Conservation (phyloP, 306 rosid genomes). For the Morella rubra region DNA sequence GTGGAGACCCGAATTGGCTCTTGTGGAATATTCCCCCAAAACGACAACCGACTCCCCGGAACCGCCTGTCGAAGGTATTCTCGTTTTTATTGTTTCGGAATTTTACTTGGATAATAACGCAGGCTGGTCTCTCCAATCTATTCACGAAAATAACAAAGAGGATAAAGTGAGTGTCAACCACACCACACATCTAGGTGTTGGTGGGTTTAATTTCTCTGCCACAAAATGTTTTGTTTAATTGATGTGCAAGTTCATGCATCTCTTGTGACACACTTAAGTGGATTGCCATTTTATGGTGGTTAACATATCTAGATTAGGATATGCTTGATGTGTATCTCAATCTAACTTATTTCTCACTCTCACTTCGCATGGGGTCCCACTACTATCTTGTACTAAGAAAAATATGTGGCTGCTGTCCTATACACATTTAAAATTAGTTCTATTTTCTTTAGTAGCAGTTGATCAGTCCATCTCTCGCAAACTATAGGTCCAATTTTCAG, state of each 20-base stretch:
- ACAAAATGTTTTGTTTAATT: slow-evolving; percentile 6
- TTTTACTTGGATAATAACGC: neutral
- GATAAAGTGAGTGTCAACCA: slow-evolving; percentile 19
- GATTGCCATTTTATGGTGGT: neutral
- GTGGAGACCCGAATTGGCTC: slow-evolving; percentile 63
- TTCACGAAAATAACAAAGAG: neutral
- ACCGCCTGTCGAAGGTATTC: slow-evolving; percentile 50
- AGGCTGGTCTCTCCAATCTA: neutral
- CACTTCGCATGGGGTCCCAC: slow-evolving; percentile 17
- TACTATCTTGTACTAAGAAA: slow-evolving; percentile 11
- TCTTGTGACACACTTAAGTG: neutral
- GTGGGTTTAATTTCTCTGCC: slow-evolving; percentile 9
- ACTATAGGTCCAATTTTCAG: neutral
- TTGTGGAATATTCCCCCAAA: slow-evolving; percentile 72
- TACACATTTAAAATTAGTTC: neutral
- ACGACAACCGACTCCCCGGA: slow-evolving; percentile 26
- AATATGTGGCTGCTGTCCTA: slow-evolving; percentile 15
- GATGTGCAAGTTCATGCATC: neutral
- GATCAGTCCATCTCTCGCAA: neutral
- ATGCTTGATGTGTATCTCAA: neutral
- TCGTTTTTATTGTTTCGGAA: neutral
- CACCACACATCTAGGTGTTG: neutral
- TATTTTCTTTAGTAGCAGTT: neutral
- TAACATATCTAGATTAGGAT: neutral
- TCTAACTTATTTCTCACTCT: neutral